Percentiles rank a stretch among this genome's conserved stretches.
Evolutionary conservation across 768 basidiomycete species (phyloP).

Genomic region (Mycena kentingensis): DNA sequence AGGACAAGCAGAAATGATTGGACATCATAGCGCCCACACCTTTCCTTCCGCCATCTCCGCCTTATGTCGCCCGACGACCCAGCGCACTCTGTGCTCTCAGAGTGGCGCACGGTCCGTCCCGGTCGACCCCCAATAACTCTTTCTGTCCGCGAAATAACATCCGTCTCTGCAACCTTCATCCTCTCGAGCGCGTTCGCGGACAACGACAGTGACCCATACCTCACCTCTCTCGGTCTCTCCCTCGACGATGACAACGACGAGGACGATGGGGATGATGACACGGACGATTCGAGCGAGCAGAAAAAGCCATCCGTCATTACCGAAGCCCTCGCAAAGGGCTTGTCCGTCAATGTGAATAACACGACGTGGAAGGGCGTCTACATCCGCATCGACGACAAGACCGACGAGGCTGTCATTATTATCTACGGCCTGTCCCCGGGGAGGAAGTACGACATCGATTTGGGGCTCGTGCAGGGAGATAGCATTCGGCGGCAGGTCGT

Average conservation of each 20-base stretch:
- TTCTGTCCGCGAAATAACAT: constrained; percentile 77
- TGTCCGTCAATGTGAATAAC: constrained; percentile 80
- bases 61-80: constrained; percentile 31
- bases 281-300: constrained; percentile 29
- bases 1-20: neutral
- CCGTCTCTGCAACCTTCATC: constrained; percentile 81
- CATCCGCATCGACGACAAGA: constrained; percentile 75
- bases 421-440: constrained; percentile 88
- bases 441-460: constrained; percentile 86
- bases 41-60: neutral
- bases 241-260: constrained; percentile 35
- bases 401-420: constrained; percentile 88
- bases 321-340: constrained; percentile 69
- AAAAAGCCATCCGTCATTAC: constrained; percentile 52
- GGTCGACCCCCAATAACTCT: constrained; percentile 75
- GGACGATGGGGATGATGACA: constrained; percentile 39
- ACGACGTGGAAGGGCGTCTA: constrained; percentile 79
- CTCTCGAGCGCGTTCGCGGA: constrained; percentile 57
- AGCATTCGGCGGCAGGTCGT: constrained; percentile 63
- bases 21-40: neutral
- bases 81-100: constrained; percentile 25
- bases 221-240: constrained; percentile 43
- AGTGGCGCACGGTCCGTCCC: constrained; percentile 76
- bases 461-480: constrained; percentile 67
- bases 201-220: constrained; percentile 42